A percentile compares a stretch with the other conserved stretches of the same genome.
These are phyloP conservation scores for Silene coronaria DNA, from an alignment of 179 eudicot genomes.

Conservation along the genomic window DNA sequence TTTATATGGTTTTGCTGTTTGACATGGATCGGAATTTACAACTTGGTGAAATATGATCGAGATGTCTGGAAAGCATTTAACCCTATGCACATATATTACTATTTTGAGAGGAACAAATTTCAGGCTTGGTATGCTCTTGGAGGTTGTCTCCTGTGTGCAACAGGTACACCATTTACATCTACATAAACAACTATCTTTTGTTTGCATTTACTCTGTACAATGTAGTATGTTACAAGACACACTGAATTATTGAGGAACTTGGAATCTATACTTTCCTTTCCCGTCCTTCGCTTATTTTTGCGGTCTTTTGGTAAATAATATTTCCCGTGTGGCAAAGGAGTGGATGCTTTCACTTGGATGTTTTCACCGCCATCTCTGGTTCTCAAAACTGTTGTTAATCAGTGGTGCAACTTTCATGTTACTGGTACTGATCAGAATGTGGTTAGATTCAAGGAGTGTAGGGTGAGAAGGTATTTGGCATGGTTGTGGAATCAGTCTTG, in stretches of 20 bases:
- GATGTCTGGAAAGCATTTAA: constrained; percentile 83
- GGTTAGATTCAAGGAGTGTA: neutral
- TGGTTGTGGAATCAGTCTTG: neutral
- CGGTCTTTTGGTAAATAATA: neutral
- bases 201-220: neutral
- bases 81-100: constrained; percentile 86
- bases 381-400: neutral
- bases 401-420: neutral
- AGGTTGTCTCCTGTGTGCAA: constrained; percentile 90
- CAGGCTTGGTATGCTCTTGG: constrained; percentile 97
- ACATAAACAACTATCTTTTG: neutral
- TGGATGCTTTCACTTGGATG: neutral
- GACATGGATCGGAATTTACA: constrained; percentile 86
- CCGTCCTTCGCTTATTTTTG: neutral
- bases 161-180: constrained; percentile 50
- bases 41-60: constrained; percentile 66
- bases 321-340: neutral
- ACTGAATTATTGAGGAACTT: neutral
- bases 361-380: neutral
- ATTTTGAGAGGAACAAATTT: constrained; percentile 69
- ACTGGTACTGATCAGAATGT: neutral
- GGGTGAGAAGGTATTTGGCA: neutral
- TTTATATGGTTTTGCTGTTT: constrained; percentile 94
- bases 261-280: neutral
- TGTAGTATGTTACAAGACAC: neutral